Percentiles rank a stretch among this genome's conserved stretches.
Conservation (phyloP, 2,329 filamentous ascomycete species). For the Monosporascus sp. region DNA sequence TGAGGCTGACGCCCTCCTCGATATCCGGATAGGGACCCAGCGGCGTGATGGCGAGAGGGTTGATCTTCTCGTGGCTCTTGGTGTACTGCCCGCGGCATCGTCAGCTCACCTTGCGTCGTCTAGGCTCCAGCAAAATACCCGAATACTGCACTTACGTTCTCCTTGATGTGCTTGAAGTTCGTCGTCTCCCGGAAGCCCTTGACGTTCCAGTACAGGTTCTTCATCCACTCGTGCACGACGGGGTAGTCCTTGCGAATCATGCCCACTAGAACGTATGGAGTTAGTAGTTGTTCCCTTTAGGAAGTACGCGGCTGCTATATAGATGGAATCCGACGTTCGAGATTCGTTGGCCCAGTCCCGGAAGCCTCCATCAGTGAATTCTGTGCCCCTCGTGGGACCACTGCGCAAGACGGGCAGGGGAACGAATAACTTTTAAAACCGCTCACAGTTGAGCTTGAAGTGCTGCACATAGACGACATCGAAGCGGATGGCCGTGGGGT, state of each 20-base stretch:
- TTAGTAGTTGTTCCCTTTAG: too few species aligned
- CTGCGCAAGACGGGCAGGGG: too few species aligned
- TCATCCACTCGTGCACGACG: constrained; percentile 55
- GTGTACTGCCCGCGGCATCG: constrained; percentile 27
- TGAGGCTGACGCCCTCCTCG: constrained; percentile 43
- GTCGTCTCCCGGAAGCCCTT: constrained; percentile 52
- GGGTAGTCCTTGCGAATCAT: constrained; percentile 57
- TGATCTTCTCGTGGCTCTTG: constrained; percentile 55
- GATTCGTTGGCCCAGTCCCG: too few species aligned
- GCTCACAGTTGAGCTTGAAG: constrained; percentile 54
- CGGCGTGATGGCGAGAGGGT: constrained; percentile 58
- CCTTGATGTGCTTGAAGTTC: constrained; percentile 63
- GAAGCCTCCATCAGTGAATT: too few species aligned
- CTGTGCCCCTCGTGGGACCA: too few species aligned
- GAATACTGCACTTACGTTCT: constrained; percentile 37
- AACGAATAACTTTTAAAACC: too few species aligned
- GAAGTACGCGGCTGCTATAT: too few species aligned
- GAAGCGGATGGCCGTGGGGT: constrained; percentile 53
- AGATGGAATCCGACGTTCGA: too few species aligned
- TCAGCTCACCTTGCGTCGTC: not conserved
- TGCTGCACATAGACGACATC: constrained; percentile 60
- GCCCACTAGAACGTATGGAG: constrained; percentile 30
- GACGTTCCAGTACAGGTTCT: constrained; percentile 52
- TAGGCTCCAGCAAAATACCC: not conserved
- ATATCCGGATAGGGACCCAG: constrained; percentile 56